Conservation (phyloP, 1,139 yeast species). For the Lipomyces yarrowii region DNA sequence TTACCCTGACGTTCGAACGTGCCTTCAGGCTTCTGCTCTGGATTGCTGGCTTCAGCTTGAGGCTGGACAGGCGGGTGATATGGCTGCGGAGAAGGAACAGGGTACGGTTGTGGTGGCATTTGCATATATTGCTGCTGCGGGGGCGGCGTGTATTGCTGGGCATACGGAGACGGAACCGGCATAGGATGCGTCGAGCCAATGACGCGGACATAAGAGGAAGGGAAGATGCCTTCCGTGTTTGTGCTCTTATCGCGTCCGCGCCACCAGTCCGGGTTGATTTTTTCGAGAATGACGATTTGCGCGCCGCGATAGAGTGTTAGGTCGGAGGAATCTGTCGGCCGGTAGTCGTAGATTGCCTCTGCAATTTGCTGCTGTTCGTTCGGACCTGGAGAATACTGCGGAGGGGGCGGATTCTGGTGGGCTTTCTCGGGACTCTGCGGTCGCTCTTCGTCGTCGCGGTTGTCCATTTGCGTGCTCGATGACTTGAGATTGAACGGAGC, state of each 20-base stretch:
- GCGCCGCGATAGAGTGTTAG: constrained; percentile 66
- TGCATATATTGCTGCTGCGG: constrained; percentile 40
- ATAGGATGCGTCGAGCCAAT: constrained; percentile 39
- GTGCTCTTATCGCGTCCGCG: constrained; percentile 61
- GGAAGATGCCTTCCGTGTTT: constrained; percentile 77
- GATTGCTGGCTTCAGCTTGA: constrained; percentile 29
- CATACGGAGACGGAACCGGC: constrained; percentile 4
- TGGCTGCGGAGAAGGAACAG: constrained; percentile 35
- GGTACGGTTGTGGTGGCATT: constrained; percentile 40
- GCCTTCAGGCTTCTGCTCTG: constrained; percentile 31
- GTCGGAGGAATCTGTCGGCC: constrained; percentile 72
- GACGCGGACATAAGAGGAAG: constrained; percentile 75
- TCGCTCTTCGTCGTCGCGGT: not conserved
- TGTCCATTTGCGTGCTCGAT: not conserved
- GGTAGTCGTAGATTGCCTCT: constrained; percentile 73
- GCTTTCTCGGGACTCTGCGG: constrained; percentile 4
- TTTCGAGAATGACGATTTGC: constrained; percentile 67
- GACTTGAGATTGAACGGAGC: constrained; percentile 48
- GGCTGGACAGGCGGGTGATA: constrained; percentile 37
- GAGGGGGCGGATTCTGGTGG: constrained; percentile 33
- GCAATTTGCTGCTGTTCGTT: constrained; percentile 46
- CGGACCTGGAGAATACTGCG: constrained; percentile 31
- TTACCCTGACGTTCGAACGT: constrained; percentile 49
- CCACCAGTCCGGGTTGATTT: constrained; percentile 89
- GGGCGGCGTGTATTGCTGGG: not conserved